phyloP scores from a whole-genome alignment of 345 rosid genomes.

The Salix exigua region DNA sequence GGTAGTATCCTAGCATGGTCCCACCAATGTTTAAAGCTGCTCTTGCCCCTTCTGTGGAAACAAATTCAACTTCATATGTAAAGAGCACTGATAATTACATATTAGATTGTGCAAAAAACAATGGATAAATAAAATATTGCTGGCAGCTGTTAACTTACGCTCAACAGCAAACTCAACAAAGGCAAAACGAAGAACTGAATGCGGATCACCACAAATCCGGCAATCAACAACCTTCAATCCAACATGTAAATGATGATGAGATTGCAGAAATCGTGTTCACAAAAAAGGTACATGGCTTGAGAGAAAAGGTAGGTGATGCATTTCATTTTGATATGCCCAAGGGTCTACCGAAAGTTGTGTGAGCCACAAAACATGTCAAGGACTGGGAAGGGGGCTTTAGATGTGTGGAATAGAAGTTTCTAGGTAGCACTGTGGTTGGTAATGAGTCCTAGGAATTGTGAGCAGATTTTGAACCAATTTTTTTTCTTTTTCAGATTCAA shows the following conservation, averaged over 20 bases:
- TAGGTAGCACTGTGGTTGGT: neutral
- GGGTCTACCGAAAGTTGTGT: neutral
- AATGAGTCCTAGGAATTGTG: too few relatives aligned
- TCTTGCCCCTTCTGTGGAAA: conserved; percentile 63
- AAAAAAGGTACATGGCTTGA: neutral
- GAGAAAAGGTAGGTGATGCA: neutral
- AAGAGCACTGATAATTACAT: neutral
- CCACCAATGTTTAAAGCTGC: conserved; percentile 75
- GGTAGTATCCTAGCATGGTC: conserved; percentile 83
- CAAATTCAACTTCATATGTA: conserved; percentile 7
- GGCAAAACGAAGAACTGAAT: conserved; percentile 92
- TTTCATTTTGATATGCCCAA: neutral
- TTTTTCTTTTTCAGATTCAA: neutral
- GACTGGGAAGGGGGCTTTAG: too few relatives aligned
- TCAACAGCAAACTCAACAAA: conserved; percentile 89
- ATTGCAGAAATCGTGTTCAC: neutral
- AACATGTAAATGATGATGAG: conserved; percentile 1
- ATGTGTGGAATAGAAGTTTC: too few relatives aligned
- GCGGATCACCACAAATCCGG: conserved; percentile 92
- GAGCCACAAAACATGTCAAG: neutral
- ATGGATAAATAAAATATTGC: neutral
- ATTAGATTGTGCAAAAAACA: neutral
- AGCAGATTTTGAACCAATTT: neutral
- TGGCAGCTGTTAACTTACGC: conserved; percentile 43
- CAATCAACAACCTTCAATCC: conserved; percentile 79